Base-by-base conservation (phyloP, 1,284 basidiomycete genomes). In the Ustilago vetiveriae region DNA sequence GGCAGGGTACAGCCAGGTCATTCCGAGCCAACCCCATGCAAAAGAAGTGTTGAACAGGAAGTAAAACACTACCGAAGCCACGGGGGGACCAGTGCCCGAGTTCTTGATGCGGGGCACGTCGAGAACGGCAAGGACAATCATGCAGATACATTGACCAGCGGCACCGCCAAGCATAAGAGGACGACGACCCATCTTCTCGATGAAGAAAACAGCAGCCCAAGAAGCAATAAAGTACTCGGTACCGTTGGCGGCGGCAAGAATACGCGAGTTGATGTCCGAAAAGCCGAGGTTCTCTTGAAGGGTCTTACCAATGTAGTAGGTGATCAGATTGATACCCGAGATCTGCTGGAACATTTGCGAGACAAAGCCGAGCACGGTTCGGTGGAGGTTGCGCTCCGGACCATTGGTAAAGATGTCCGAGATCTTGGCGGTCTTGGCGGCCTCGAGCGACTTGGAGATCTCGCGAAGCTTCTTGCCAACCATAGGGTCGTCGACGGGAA, bases 1-100 rank as follows among this genome's bases (percentile, higher is more conserved):
- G 32, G 79, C 79, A 13, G 79, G 79, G 60, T 79, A 80, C n/a
- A 81, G 62, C 79, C 79, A 81, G 8, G 79, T 75, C 78, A 81
- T 77, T 16, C 79, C 79, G 27, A 81, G 74, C 79, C 79, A 81
- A 10, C 78, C 78, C 54, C 79, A 67, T 19, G 71, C 79, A 43
- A 81, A 81, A 41, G 72, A 74, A n/a, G 72, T 73, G 63, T 81
- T 81, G 65, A 78, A 81, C 30, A 79, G 57, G 69, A 78, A 76
- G 49, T 71, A 73, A 38, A 76, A 76, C 23, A 78, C 73, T 42
- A 72, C 70, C 36, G 76, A 76, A 26, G 70, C 67, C 44, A 74
- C 40, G 40, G 44, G 45, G 9, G 74, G 70, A 14, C 47, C 72
- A 19, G 21, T 49, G 19, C 51, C 42, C 19, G 23, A 38, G 43